Conservation (phyloP, 2,329 filamentous ascomycete species). For the Aspergillus tamarii region DNA sequence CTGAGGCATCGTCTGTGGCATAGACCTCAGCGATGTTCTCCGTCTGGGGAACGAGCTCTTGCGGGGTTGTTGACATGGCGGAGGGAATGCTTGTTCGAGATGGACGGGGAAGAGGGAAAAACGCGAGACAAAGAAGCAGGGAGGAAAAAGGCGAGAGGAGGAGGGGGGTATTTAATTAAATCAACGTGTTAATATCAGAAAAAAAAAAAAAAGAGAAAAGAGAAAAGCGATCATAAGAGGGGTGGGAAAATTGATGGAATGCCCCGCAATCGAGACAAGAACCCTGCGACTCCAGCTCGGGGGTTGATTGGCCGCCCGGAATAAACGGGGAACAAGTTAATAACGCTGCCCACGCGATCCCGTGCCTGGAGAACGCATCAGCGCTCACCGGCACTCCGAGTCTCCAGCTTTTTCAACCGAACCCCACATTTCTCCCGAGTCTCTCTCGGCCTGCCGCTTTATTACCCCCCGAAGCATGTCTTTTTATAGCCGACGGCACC, state of each 20-base stretch:
- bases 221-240: neutral
- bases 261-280: neutral
- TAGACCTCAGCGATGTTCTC: slow-evolving; percentile 81
- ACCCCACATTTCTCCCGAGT: slow-evolving; percentile 8
- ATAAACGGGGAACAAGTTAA: neutral
- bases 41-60: slow-evolving; percentile 70
- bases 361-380: neutral
- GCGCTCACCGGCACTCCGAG: neutral
- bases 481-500: neutral
- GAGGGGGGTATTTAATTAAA: neutral
- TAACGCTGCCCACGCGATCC: neutral
- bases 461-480: neutral
- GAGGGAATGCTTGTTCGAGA: slow-evolving; percentile 16
- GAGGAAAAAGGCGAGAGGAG: neutral
- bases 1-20: slow-evolving; percentile 75
- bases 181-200: neutral
- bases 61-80: slow-evolving; percentile 42
- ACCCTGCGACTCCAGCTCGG: neutral
- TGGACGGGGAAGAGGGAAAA: slow-evolving; percentile 1
- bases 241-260: neutral
- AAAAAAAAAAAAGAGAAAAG: neutral
- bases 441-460: slow-evolving; percentile 3
- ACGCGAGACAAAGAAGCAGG: slow-evolving; percentile 6
- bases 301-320: neutral
- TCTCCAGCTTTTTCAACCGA: slow-evolving; percentile 6